Base-by-base conservation (phyloP, 2,329 filamentous ascomycete genomes). In the Chaetomium strumarium region DNA sequence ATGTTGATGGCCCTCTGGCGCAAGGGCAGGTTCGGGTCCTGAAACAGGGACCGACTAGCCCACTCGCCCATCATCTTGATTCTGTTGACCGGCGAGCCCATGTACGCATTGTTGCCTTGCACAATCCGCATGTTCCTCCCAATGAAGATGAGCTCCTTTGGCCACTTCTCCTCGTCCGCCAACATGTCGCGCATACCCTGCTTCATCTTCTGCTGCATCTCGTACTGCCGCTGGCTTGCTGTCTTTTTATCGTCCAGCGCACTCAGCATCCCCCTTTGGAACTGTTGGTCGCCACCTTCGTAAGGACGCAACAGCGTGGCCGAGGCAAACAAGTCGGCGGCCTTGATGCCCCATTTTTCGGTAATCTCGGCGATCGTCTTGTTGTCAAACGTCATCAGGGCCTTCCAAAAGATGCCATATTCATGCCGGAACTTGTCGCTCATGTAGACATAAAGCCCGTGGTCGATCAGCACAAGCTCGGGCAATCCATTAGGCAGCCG, bases 371-470 rank as follows among this genome's bases (percentile, higher is more conserved):
- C 68, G 49, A 97, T 84, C 2, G 86, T 88, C 19, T 78, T 74
- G 70, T 96, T 96, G 75, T 99, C 93, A 60, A 97, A 93, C 0
- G 90, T 90, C 75, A 97, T 83, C 11, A 99, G 80, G 0, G 87
- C 85, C 69, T 95, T 95, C 93, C 93, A 99, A 73, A 99, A 93
- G 4, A 81, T 75, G 16, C 85, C 84, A 68, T 97, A 97, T 67
- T 97, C 83, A 64, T 86, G 85, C 11, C 90, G 81, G 72, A 97
- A 96, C 55, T 81, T 75, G 1, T 87, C 85, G 20, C 81, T 77
- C 88, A 97, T 93, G 68, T 88, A 86, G 51, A 97, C 89, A 72
- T 99, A 99, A 6, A 99, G 81, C 0, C 93, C 93, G 69, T 99
- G 93, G 69, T 99, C 93, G 66, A 99, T 96, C 34, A 99, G 83